Base-by-base conservation (phyloP, 345 rosid genomes). In the Gossypium australe region DNA sequence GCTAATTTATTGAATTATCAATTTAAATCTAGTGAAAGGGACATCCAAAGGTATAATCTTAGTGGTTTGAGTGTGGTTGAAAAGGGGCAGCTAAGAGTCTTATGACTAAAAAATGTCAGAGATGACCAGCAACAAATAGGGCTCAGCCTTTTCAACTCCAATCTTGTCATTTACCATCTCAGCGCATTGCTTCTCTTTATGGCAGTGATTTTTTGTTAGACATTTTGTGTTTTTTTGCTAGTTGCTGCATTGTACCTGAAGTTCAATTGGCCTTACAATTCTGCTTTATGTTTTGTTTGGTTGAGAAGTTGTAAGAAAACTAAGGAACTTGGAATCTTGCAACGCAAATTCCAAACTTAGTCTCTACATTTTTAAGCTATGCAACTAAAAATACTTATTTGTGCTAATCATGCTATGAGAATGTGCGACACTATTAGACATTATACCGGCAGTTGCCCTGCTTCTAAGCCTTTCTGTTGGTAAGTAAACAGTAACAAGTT, bases 381-480 rank as follows among this genome's bases (percentile, higher is more conserved):
- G 24, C 59, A 67, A 18, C 12, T 43, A 3, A 13, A 13, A 51
- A 14, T 16, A 11, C 7, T 18, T 43, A 16, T 48, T 67, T 47
- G 2, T 22, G 41, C 20, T 24, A 67, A 67, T 67, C 20, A 24
- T 67, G 56, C 13, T 11, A 12, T 45, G 71, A 11, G 11, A 14
- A 6, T 67, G 10, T 44, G 52, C 7, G 25, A 18, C 55, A 22
- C 20, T n/a, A 7, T 3, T 13, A 3, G 57, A 47, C 18, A 48
- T 48, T 38, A 7, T 48, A 24, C 1, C 11, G 49, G 51, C 29
- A 16, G 68, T 74, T 73, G 12, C 18, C n/a, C 29, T 51, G 9
- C 9, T 74, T 49, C 18, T 9, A 25, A 56, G 16, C 58, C 65
- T 71, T 52, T 41, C 41, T 80, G 63, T 71, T 76, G 63, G 76